Conservation (phyloP, 257 asterid species). For the Scutellaria baicalensis region DNA sequence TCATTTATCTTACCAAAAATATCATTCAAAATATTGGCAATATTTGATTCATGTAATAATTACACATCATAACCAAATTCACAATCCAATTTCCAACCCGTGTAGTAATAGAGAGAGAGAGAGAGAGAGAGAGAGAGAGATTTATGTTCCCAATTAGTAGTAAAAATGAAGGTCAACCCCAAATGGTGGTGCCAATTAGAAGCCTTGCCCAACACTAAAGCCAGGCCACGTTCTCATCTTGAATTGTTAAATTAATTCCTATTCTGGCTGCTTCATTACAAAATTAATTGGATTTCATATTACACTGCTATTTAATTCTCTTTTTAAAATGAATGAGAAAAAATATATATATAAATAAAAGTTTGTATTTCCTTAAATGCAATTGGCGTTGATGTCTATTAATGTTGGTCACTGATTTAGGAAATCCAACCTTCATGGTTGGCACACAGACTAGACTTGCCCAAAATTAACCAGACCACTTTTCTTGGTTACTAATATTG, state of each 20-base stretch:
- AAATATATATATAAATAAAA: neutral
- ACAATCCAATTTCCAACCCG: no score
- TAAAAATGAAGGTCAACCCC: constrained; percentile 18
- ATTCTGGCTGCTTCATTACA: constrained; percentile 8
- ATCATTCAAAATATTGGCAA: no score
- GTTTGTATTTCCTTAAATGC: neutral
- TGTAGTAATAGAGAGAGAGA: no score
- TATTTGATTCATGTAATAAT: no score
- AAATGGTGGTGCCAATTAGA: constrained; percentile 15
- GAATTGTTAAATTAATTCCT: constrained; percentile 13
- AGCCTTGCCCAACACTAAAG: constrained; percentile 25
- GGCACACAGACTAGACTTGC: neutral
- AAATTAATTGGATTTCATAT: constrained; percentile 9
- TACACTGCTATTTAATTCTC: neutral
- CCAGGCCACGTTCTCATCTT: constrained; percentile 16
- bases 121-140: no score
- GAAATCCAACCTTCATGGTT: constrained; percentile 17
- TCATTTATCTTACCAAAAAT: no score
- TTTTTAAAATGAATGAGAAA: neutral
- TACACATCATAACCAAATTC: no score
- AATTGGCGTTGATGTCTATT: neutral
- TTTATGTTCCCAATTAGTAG: constrained; percentile 7
- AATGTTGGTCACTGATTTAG: constrained; percentile 5
- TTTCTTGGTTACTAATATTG: no score
- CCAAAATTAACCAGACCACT: neutral